These are phyloP conservation scores for Calonectria naviculata DNA, from an alignment of 2,329 filamentous ascomycete genomes.

Conservation along the genomic window DNA sequence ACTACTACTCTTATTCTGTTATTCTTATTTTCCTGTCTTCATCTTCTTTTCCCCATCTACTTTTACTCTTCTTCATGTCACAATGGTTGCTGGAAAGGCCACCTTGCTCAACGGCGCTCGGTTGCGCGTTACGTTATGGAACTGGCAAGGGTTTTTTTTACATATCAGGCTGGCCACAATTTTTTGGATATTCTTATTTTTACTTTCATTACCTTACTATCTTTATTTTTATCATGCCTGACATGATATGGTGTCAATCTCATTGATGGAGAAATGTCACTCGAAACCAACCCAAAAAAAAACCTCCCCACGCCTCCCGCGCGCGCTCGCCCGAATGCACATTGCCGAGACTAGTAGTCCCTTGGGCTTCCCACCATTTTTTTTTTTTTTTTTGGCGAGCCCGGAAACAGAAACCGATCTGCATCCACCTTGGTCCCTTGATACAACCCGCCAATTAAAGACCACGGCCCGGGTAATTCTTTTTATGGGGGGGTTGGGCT, in stretches of 20 bases:
- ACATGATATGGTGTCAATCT: too few species aligned
- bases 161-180: not conserved
- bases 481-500: too few species aligned
- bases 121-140: not conserved
- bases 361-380: too few species aligned
- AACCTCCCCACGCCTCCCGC: not conserved
- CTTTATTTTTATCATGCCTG: not conserved
- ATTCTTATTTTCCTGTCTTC: not conserved
- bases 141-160: not conserved
- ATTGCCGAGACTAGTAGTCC: not conserved
- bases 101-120: not conserved
- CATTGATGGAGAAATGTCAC: not conserved
- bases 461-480: not conserved
- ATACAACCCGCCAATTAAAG: constrained; percentile 8
- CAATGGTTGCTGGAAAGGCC: not conserved
- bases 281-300: not conserved
- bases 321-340: not conserved
- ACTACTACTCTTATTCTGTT: not conserved
- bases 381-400: not conserved
- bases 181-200: not conserved
- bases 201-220: too few species aligned
- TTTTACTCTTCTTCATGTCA: too few species aligned
- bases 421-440: not conserved
- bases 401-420: constrained; percentile 1
- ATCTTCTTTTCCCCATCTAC: too few species aligned